A percentile compares a stretch with the other conserved stretches of the same genome.
Conservation (phyloP, 2,329 filamentous ascomycete genomes). For the Ambrosiella cleistominuta region DNA sequence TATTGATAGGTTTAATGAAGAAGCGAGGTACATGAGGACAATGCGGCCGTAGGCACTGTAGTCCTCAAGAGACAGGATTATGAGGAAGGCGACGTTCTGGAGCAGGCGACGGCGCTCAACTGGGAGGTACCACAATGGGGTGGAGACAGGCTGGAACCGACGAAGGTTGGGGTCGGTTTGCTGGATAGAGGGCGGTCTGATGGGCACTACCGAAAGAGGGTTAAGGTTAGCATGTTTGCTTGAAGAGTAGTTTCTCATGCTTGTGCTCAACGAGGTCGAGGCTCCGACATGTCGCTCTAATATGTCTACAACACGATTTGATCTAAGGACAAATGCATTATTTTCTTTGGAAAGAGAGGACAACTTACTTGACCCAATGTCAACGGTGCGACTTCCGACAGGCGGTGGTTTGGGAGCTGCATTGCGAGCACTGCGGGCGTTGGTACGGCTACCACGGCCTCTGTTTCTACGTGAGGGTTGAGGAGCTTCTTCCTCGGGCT, state of each 20-base stretch:
- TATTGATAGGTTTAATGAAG: constrained; percentile 51
- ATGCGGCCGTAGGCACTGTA: constrained; percentile 60
- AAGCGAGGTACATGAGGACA: constrained; percentile 51
- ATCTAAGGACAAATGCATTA: not conserved
- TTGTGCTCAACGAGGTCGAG: not conserved
- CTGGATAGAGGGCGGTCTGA: constrained; percentile 23
- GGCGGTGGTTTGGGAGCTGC: not conserved
- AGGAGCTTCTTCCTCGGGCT: not conserved
- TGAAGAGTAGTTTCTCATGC: not conserved
- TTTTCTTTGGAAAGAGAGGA: not conserved
- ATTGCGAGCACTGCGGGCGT: constrained; percentile 14
- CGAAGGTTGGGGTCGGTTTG: constrained; percentile 30
- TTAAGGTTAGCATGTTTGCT: not conserved
- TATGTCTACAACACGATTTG: not conserved
- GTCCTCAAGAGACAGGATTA: constrained; percentile 59
- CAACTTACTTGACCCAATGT: constrained; percentile 4
- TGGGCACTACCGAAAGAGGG: constrained; percentile 18
- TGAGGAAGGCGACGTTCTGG: constrained; percentile 52
- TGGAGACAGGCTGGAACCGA: constrained; percentile 41
- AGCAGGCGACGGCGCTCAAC: constrained; percentile 48
- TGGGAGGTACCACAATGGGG: constrained; percentile 39
- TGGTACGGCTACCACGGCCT: constrained; percentile 13
- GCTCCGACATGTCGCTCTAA: not conserved
- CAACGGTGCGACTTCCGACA: constrained; percentile 6
- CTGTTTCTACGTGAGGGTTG: constrained; percentile 17